Percentiles rank a stretch among this genome's conserved stretches.
Evolutionary conservation across 1,284 basidiomycete genomes (phyloP).

Genomic region (Tremellales sp.): DNA sequence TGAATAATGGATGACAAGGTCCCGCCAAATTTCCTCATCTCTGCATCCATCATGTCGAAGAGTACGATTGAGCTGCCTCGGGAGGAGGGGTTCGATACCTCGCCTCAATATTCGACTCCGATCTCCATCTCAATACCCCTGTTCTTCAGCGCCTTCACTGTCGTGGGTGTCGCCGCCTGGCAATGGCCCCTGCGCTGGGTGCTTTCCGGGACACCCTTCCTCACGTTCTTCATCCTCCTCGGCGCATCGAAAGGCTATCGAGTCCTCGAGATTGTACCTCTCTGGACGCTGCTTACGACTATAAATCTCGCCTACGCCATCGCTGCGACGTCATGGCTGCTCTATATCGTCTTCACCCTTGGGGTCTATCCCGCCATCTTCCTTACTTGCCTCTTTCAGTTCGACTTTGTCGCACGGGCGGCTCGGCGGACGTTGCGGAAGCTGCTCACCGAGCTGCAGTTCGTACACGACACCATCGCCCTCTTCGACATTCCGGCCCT

Average conservation of each 20-base stretch:
- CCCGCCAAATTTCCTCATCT: too few species aligned
- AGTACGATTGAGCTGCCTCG: conserved; percentile 1
- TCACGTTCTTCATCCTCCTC: conserved; percentile 13
- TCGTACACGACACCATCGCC: conserved; percentile 20
- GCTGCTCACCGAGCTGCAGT: conserved; percentile 13
- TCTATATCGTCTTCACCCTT: conserved; percentile 9
- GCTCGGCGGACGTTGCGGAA: conserved; percentile 10
- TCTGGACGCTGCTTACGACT: conserved; percentile 12
- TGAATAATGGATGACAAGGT: too few species aligned
- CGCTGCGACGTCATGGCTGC: conserved; percentile 20
- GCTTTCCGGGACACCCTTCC: conserved; percentile 16
- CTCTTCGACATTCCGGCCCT: conserved; percentile 22
- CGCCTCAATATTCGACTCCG: neutral
- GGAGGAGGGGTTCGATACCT: neutral
- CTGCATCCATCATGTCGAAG: neutral
- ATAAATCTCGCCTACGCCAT: conserved; percentile 18
- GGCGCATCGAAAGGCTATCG: conserved; percentile 10
- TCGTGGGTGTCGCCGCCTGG: conserved; percentile 6
- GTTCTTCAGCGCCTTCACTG: conserved; percentile 4
- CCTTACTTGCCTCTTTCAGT: conserved; percentile 17
- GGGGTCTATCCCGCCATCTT: conserved; percentile 14
- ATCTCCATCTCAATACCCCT: neutral
- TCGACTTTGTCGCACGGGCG: conserved; percentile 9
- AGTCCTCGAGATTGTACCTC: conserved; percentile 12
- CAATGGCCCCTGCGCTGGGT: conserved; percentile 16